Evolutionary conservation across 306 rosid species (phyloP), one percentile per base, ranked within the genome.

Genomic region (Lathyrus aphaca): DNA sequence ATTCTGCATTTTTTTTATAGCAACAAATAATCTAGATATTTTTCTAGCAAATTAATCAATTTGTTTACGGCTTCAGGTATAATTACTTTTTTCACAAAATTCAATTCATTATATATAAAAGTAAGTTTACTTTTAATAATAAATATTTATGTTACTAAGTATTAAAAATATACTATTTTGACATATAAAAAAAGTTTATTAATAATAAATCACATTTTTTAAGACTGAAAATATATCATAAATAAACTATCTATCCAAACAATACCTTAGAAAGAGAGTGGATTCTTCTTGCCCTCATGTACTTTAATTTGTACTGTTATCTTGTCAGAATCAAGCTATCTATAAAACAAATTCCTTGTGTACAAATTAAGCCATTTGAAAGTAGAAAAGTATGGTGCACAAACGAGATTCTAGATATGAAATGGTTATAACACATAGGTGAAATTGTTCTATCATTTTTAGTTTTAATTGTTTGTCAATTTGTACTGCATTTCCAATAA

Each of bases 301-400:
- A 54, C 60, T 54, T 54, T 54, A 81, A 61, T 69, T 67, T 76
- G 72, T 69, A 62, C 71, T 29, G 51, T 43, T 65, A 67, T 81
- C 75, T 68, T 59, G 53, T 68, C 15, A 29, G 79, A 74, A 71
- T 72, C 78, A 69, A 55, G 53, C 57, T 61, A 62, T 50, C 55
- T 23, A 30, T 2, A 1, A 69, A 68, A 81, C 29, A 74, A 82
- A 72, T 75, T 69, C 78, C 75, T 18, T 69, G 53, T 56, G 74
- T 49, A 21, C 10, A 17, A 48, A 49, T 55, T 17, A 53, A 62
- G 50, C 79, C 74, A 75, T 44, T 59, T 59, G 32, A 57, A 17
- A 15, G 44, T 42, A 18, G 71, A 71, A 72, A 66, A 49, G 69
- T 58, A 64, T 12, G 57, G 38, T 17, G 57, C 56, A 77, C 13